Evolutionary conservation across 352 stramenopile species (phyloP), one percentile per base, ranked within the genome.

Genomic region (Phytophthora palmivora): DNA sequence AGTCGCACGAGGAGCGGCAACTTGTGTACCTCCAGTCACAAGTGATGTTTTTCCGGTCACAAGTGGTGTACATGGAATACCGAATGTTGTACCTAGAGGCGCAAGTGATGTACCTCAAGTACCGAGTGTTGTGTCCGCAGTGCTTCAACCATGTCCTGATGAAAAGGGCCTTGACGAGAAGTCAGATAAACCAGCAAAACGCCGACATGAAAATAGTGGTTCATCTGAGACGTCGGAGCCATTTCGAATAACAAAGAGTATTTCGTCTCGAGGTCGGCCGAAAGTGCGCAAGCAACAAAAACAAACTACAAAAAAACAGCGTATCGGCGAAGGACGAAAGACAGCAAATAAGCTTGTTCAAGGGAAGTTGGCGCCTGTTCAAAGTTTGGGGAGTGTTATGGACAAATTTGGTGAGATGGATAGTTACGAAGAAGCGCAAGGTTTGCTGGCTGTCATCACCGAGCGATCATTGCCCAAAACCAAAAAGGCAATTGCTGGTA

Each of bases 401-500:
- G 36, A 14, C 16, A 32, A 32, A 32, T 32, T 32, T 32, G 26
- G 8, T 8, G 26, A 32, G 4, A 6, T 43, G 36, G 15, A 18
- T 24, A 47, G 5, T 15, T 57, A 48, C 19, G 46, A 47, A 47
- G 49, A 48, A 15, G 49, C 19, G 15, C 19, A 47, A 15, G 12
- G 15, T 1, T 5, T 39, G 8, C 38, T 48, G 4, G 9, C 50
- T 12, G 10, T 4, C 7, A 26, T 58, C 24, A 14, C 24, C 14
- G 34, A 42, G 3, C 37, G 50, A 21, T 14, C 7, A 8, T 38
- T 58, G 0, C 50, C 50, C 10, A 47, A 47, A 18, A 48, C 36
- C 0, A 48, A 58, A 38, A 58, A 58, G 37, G 37, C n/a, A 8
- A 58, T 58, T 21, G 50, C 50, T 15, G 37, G 22, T 2, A 43